Evolutionary conservation across 208 protist genomes (phyloP), one percentile per base, ranked within the genome.

Genomic region (Trypanosoma rangeli): DNA sequence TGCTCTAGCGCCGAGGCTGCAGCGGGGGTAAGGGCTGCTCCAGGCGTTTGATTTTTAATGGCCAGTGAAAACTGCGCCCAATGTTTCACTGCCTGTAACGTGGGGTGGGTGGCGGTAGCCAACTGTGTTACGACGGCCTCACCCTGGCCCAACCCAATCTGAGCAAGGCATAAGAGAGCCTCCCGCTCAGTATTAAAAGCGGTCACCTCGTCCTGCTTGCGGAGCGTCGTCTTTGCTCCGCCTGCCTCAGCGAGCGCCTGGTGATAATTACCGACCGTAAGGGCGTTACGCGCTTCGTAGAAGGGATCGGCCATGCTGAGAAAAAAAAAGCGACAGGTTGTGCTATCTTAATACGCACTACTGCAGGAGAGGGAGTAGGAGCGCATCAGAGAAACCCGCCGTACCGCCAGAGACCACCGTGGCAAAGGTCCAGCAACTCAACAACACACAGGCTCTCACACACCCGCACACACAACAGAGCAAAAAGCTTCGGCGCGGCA

Each of bases 261-360:
- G 64, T 91, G 78, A 66, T 84, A 96, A 81, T 96, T 96, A 46
- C 94, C 94, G 0, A 97, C 70, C 0, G 74, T 74, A n/a, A 97
- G 72, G 55, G 80, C 81, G 62, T 96, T 95, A 50, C 94, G 79
- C 35, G 80, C 85, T 54, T 97, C 92, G 55, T 89, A 97, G 18
- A 97, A 83, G 2, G 80, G 80, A 80, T 97, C 90, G 0, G 85
- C 76, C 87, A 92, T 94, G 15, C 28, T 70, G 31, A 31, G 60
- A 16, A 9, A 9, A 16, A 16, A 46, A 46, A 5, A 46, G 15
- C 1, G 13, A 46, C 8, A 46, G 2, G 42, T 46, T 46, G 12
- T 46, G 8, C 15, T 1, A 3, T 9, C 15, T 3, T 60, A 20
- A 0, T 29, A 22, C 3, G 5, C 16, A 16, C 16, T 42, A 33